Conservation (phyloP, 208 protist species). For the Trichomonas gallinae region DNA sequence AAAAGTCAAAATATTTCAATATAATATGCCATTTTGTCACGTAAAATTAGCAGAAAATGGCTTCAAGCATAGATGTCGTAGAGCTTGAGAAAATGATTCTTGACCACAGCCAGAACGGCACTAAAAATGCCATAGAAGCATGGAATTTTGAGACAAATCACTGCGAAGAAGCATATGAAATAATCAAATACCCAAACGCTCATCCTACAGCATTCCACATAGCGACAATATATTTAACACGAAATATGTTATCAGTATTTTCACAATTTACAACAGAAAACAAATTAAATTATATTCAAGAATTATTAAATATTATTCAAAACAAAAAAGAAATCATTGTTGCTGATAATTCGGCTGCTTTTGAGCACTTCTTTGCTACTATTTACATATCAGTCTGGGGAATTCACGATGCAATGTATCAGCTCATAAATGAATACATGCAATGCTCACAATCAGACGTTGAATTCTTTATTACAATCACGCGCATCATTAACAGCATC, state of each 20-base stretch:
- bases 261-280: background rate
- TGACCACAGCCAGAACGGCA: background rate
- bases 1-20: too few species aligned
- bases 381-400: background rate
- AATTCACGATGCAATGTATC: background rate
- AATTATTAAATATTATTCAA: background rate
- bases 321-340: background rate
- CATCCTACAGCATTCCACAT: background rate
- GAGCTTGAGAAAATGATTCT: background rate
- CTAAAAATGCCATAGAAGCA: background rate
- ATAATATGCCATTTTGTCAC: too few species aligned
- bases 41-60: too few species aligned
- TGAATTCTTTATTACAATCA: background rate
- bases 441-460: background rate
- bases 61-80: background rate
- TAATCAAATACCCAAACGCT: background rate
- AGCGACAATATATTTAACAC: background rate
- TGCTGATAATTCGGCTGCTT: background rate
- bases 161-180: background rate
- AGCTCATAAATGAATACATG: background rate
- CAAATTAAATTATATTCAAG: background rate
- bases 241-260: background rate
- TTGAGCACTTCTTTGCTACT: background rate
- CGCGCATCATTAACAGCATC: background rate
- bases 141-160: background rate